These are phyloP conservation scores for Pholiota adiposa DNA, from an alignment of 1,284 basidiomycete species.

Conservation along the genomic window DNA sequence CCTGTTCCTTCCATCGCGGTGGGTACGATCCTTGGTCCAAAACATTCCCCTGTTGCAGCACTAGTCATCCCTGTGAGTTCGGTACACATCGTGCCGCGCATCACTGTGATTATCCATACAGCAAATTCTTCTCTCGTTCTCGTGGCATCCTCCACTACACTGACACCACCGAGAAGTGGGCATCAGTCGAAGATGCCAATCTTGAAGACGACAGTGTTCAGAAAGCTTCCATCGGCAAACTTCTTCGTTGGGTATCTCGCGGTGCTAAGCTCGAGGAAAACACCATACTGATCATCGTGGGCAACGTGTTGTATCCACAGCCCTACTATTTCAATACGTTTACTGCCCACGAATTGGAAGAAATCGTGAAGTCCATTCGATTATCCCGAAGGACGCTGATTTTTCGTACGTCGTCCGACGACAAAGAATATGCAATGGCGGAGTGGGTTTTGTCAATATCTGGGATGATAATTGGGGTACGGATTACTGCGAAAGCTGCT, in stretches of 20 bases:
- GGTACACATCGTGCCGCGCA: constrained; percentile 35
- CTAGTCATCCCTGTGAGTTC: constrained; percentile 35
- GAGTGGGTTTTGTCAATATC: constrained; percentile 38
- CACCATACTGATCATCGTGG: constrained; percentile 37
- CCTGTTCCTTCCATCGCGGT: constrained; percentile 40
- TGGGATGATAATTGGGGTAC: constrained; percentile 37
- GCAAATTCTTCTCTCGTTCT: constrained; percentile 35
- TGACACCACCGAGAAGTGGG: constrained; percentile 36
- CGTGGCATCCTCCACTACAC: constrained; percentile 32
- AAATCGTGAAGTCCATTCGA: constrained; percentile 32
- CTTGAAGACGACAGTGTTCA: constrained; percentile 32
- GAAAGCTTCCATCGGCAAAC: constrained; percentile 31
- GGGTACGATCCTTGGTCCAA: constrained; percentile 37
- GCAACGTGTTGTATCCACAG: constrained; percentile 30
- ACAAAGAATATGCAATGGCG: constrained; percentile 37
- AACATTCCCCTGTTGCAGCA: constrained; percentile 37
- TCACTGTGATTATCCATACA: constrained; percentile 42
- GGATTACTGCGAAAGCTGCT: constrained; percentile 35
- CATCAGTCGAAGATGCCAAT: constrained; percentile 35
- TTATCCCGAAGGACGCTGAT: constrained; percentile 37
- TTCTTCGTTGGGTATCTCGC: constrained; percentile 36
- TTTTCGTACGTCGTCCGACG: constrained; percentile 33
- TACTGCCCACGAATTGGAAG: constrained; percentile 34
- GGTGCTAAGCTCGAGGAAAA: constrained; percentile 34
- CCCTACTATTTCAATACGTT: constrained; percentile 39